A percentile compares a stretch with the other conserved stretches of the same genome.
phyloP scores from a whole-genome alignment of 129 eudicot genomes.

The Artemisia annua region DNA sequence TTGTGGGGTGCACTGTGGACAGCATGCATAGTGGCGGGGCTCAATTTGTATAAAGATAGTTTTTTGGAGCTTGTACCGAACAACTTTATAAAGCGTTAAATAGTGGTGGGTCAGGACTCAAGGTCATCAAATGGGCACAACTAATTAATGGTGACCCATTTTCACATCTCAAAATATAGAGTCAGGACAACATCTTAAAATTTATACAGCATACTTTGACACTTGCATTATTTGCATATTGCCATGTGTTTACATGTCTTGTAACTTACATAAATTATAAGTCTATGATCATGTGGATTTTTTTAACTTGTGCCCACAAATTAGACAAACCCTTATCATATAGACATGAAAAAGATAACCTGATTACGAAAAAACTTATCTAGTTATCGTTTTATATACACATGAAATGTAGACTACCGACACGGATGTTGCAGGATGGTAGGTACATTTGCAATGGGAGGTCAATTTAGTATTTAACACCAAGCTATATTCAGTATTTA shows the following conservation, averaged over 20 bases:
- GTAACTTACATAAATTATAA: no score
- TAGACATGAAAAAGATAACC: no score
- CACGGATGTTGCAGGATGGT: no score
- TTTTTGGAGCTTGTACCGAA: constrained; percentile 7
- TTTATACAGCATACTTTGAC: not conserved
- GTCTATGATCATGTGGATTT: no score
- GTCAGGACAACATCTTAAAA: not conserved
- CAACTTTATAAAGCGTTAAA: constrained; percentile 12
- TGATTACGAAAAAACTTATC: no score
- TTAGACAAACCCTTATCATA: no score
- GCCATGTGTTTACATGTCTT: not conserved
- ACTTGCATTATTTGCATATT: not conserved
- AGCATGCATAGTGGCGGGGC: constrained; percentile 2
- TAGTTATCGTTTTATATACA: no score
- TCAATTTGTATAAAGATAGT: not conserved
- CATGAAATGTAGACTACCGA: no score
- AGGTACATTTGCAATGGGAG: no score
- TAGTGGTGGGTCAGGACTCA: constrained; percentile 11
- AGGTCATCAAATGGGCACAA: constrained; percentile 9
- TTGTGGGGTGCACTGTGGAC: constrained; percentile 4
- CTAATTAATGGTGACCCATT: not conserved
- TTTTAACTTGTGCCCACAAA: no score
- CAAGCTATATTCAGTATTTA: no score
- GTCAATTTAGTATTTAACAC: no score
- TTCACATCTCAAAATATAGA: not conserved